Conservation (phyloP, 2,329 filamentous ascomycete species). For the Colletotrichum sp. region DNA sequence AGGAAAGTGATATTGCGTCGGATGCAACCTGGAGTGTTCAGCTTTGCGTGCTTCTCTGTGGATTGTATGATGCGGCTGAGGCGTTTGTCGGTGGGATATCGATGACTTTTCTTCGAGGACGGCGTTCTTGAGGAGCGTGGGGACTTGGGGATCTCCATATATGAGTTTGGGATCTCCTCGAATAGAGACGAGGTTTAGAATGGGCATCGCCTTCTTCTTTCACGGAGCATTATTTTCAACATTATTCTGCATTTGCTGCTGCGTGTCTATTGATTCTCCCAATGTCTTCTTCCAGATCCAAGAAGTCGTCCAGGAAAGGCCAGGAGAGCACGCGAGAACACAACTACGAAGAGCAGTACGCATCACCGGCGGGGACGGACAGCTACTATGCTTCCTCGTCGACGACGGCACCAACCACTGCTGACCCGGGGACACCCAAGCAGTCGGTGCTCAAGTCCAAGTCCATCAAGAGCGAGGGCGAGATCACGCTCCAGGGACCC, state of each 20-base stretch:
- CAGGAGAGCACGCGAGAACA: constrained; percentile 12
- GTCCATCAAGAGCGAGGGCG: constrained; percentile 46
- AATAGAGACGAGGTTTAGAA: neutral
- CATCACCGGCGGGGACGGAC: constrained; percentile 7
- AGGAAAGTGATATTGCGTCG: neutral
- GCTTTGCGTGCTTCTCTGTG: neutral
- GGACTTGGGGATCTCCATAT: neutral
- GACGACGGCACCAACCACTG: constrained; percentile 17
- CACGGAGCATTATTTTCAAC: neutral
- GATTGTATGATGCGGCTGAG: neutral
- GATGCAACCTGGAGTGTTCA: neutral
- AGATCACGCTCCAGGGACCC: constrained; percentile 45
- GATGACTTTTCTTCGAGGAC: neutral
- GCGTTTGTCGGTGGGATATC: neutral
- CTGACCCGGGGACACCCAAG: constrained; percentile 15
- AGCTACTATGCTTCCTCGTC: constrained; percentile 28
- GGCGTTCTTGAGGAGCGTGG: neutral
- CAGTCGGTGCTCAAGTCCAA: constrained; percentile 34
- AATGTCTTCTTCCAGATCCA: constrained; percentile 5
- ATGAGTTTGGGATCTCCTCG: neutral
- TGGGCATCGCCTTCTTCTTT: neutral
- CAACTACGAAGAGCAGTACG: constrained; percentile 4
- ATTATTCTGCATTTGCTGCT: neutral
- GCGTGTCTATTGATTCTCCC: neutral
- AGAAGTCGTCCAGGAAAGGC: neutral